Evolutionary conservation across 1,284 basidiomycete species (phyloP).

Genomic region (Cutaneotrichosporon cyanovorans): DNA sequence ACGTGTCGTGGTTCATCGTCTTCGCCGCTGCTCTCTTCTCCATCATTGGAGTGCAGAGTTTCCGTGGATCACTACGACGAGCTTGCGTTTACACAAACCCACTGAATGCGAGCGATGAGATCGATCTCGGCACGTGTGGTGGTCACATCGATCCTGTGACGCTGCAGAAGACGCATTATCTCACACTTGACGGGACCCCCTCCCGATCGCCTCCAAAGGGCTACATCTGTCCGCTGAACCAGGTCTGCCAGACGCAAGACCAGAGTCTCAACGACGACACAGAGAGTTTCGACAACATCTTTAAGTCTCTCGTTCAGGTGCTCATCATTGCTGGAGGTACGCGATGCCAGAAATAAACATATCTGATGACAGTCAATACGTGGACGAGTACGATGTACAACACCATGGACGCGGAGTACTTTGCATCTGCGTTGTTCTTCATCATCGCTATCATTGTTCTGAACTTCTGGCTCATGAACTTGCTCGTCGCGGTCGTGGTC

Average conservation of each 20-base stretch:
- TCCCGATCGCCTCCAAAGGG: slow-evolving; percentile 58
- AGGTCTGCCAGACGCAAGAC: slow-evolving; percentile 52
- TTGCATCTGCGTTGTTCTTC: slow-evolving; percentile 79
- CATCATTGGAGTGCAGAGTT: slow-evolving; percentile 83
- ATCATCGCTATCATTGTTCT: slow-evolving; percentile 73
- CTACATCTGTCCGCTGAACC: slow-evolving; percentile 74
- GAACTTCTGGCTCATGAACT: slow-evolving; percentile 90
- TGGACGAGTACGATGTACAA: slow-evolving; percentile 69
- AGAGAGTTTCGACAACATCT: slow-evolving; percentile 86
- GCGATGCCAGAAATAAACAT: too few species aligned
- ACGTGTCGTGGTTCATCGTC: slow-evolving; percentile 81
- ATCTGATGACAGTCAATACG: slow-evolving; percentile 40
- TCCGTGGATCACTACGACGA: slow-evolving; percentile 72
- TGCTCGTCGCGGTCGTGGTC: slow-evolving; percentile 94
- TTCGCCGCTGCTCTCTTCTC: slow-evolving; percentile 88
- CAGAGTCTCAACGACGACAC: slow-evolving; percentile 62
- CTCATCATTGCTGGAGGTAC: slow-evolving; percentile 73
- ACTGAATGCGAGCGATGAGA: slow-evolving; percentile 27
- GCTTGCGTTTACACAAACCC: slow-evolving; percentile 47
- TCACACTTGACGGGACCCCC: slow-evolving; percentile 24
- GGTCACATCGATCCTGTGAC: slow-evolving; percentile 61
- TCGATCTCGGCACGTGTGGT: slow-evolving; percentile 55
- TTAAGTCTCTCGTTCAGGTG: slow-evolving; percentile 73
- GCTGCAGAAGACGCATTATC: slow-evolving; percentile 37
- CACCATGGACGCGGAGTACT: slow-evolving; percentile 88